phyloP scores from a whole-genome alignment of 1,284 basidiomycete genomes.

The Cryptococcus sp. region DNA sequence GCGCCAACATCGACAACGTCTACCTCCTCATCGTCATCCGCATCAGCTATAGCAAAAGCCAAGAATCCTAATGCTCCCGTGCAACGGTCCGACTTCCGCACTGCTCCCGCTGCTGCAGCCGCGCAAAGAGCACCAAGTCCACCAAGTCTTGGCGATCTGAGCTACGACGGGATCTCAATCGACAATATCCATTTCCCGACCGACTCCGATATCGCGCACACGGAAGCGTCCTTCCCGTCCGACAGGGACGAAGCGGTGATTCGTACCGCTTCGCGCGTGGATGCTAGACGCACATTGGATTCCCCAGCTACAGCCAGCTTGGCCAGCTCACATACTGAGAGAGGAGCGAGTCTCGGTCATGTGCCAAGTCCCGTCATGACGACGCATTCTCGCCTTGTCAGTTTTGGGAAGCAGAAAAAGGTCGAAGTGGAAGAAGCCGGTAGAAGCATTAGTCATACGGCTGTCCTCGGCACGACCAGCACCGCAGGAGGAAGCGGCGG shows the following conservation, averaged over 20 bases:
- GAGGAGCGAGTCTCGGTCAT: constrained; percentile 1
- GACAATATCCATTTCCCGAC: constrained; percentile 41
- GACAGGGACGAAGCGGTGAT: constrained; percentile 25
- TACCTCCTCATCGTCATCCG: not conserved
- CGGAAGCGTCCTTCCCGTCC: constrained; percentile 18
- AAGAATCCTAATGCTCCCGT: constrained; percentile 9
- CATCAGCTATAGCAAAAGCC: not conserved
- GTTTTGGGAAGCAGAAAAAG: constrained; percentile 68
- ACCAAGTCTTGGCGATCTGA: not conserved
- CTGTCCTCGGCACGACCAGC: constrained; percentile 55
- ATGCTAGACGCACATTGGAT: constrained; percentile 39
- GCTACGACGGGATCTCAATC: constrained; percentile 25
- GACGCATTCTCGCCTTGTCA: constrained; percentile 59
- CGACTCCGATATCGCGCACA: constrained; percentile 33
- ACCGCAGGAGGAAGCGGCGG: constrained; percentile 10
- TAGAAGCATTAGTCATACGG: constrained; percentile 66
- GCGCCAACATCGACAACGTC: not conserved
- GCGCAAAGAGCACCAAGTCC: not conserved
- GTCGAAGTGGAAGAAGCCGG: constrained; percentile 59
- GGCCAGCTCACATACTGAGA: constrained; percentile 19
- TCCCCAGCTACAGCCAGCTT: constrained; percentile 14
- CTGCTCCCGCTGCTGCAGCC: constrained; percentile 4
- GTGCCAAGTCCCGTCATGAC: constrained; percentile 24
- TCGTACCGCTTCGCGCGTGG: constrained; percentile 29
- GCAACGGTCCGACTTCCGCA: constrained; percentile 25